Evolutionary conservation across 306 rosid genomes (phyloP).

Genomic region (Trifolium subterraneum): DNA sequence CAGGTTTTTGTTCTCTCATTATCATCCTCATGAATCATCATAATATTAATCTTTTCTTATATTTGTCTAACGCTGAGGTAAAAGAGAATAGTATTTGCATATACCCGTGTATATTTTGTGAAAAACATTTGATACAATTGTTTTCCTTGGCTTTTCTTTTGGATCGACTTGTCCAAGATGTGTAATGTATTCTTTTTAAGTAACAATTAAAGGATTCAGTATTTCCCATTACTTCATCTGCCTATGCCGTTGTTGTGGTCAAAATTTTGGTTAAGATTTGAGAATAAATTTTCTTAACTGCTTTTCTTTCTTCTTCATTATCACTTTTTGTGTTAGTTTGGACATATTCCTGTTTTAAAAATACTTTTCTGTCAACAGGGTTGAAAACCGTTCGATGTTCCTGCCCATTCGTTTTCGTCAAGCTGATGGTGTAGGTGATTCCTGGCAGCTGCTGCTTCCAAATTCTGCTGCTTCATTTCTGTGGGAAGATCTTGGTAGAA

Average conservation of each 20-base stretch:
- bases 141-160: slow-evolving; percentile 25
- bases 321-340: slow-evolving; percentile 21
- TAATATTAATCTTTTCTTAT: not conserved
- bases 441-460: slow-evolving; percentile 89
- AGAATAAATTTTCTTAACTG: slow-evolving; percentile 12
- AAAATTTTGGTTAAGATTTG: slow-evolving; percentile 12
- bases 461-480: slow-evolving; percentile 80
- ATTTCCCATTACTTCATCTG: slow-evolving; percentile 31
- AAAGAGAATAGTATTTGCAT: slow-evolving; percentile 3
- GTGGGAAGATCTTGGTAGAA: slow-evolving; percentile 99
- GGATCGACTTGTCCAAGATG: slow-evolving; percentile 24
- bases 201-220: slow-evolving; percentile 16
- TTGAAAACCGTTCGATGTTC: slow-evolving; percentile 91
- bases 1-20: slow-evolving; percentile 64
- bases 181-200: slow-evolving; percentile 7
- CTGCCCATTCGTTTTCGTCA: slow-evolving; percentile 88
- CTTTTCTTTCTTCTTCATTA: slow-evolving; percentile 4
- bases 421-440: slow-evolving; percentile 76
- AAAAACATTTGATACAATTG: slow-evolving; percentile 18
- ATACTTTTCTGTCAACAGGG: slow-evolving; percentile 60
- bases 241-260: not conserved
- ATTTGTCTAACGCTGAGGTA: slow-evolving; percentile 13
- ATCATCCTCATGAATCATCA: slow-evolving; percentile 8
- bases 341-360: slow-evolving; percentile 17
- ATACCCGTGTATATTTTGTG: slow-evolving; percentile 13